phyloP scores from a whole-genome alignment of 2,329 filamentous ascomycete genomes.

The Colletotrichum neosansevieriae region DNA sequence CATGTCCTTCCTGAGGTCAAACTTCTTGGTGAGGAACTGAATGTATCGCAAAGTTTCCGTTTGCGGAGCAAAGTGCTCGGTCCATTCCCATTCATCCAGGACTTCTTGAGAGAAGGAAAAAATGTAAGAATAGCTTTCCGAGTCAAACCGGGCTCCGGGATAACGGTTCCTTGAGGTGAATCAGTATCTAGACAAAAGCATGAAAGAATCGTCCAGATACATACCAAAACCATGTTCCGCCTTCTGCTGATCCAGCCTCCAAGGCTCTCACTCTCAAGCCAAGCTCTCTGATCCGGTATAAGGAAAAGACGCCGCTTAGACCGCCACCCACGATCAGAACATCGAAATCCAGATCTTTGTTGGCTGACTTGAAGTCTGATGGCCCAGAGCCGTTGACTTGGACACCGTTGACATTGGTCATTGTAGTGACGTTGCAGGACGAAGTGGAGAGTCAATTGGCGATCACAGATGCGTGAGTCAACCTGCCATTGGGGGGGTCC shows the following conservation, averaged over 20 bases:
- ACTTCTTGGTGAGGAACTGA: slow-evolving; percentile 52
- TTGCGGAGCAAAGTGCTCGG: slow-evolving; percentile 49
- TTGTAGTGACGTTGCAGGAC: not conserved
- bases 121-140: slow-evolving; percentile 59
- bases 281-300: slow-evolving; percentile 55
- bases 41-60: slow-evolving; percentile 55
- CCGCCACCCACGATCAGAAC: slow-evolving; percentile 55
- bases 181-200: not conserved
- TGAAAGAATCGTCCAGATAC: not conserved
- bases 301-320: slow-evolving; percentile 55
- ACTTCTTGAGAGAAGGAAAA: slow-evolving; percentile 57
- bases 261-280: slow-evolving; percentile 51
- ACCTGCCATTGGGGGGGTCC: not conserved
- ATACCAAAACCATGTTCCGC: slow-evolving; percentile 61
- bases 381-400: slow-evolving; percentile 2
- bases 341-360: slow-evolving; percentile 47
- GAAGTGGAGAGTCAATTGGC: not conserved
- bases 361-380: slow-evolving; percentile 18
- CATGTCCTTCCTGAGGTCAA: slow-evolving; percentile 49
- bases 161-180: slow-evolving; percentile 51
- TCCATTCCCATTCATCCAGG: slow-evolving; percentile 57
- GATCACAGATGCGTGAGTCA: not conserved
- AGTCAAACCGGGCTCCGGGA: slow-evolving; percentile 60
- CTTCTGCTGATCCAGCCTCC: slow-evolving; percentile 55
- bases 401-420: slow-evolving; percentile 4